Evolutionary conservation across 2,329 filamentous ascomycete genomes (phyloP).

Genomic region (Metarhizium album): DNA sequence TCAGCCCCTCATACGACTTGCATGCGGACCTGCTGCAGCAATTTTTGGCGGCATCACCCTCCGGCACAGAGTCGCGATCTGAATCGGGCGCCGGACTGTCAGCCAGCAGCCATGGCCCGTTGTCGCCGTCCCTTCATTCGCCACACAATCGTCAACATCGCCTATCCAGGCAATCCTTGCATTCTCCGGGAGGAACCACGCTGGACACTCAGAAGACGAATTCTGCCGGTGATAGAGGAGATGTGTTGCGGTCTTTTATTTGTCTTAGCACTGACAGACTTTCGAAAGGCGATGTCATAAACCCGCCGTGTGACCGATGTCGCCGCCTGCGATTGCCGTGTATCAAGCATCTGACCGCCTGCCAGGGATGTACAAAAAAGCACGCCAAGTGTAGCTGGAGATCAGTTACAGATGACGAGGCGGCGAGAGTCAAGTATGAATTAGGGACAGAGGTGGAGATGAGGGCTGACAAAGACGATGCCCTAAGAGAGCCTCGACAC

Average conservation of each 20-base stretch:
- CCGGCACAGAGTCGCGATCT: conserved; percentile 15
- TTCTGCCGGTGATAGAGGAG: conserved; percentile 17
- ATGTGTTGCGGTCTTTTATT: conserved; percentile 44
- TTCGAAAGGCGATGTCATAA: conserved; percentile 59
- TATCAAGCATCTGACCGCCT: conserved; percentile 76
- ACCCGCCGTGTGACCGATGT: conserved; percentile 79
- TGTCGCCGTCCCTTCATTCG: conserved; percentile 16
- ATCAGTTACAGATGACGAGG: conserved; percentile 64
- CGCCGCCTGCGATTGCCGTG: conserved; percentile 71
- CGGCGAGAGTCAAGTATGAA: conserved; percentile 20
- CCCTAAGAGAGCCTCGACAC: not conserved
- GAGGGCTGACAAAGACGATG: conserved; percentile 8
- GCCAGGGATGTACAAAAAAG: conserved; percentile 80
- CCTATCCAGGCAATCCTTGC: conserved; percentile 6
- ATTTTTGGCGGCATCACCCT: conserved; percentile 23
- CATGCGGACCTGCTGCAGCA: conserved; percentile 47
- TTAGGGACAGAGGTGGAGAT: conserved; percentile 10
- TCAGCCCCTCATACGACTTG: conserved; percentile 32
- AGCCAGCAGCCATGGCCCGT: conserved; percentile 13
- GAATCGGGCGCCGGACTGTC: conserved; percentile 18
- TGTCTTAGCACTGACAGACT: conserved; percentile 66
- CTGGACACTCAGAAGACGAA: conserved; percentile 15
- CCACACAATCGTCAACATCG: conserved; percentile 11
- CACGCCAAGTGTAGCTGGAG: conserved; percentile 85
- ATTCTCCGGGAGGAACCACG: conserved; percentile 11